Percentiles rank a stretch among this genome's conserved stretches.
phyloP scores from a whole-genome alignment of 140 eudicot genomes.

The Erigeron philadelphicus region DNA sequence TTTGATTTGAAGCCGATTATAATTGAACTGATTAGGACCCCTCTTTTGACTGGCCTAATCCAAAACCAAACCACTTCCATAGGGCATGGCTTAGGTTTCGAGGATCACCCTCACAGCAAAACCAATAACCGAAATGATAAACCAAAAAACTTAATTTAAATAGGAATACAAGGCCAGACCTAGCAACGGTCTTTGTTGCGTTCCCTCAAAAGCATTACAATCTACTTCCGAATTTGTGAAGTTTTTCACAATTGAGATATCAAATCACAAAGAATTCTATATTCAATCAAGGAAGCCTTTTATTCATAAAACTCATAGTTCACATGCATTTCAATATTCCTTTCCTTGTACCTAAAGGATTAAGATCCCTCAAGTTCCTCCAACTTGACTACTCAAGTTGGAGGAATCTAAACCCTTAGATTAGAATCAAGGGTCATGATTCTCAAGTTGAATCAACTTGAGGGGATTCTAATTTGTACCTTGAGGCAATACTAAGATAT shows the following conservation, averaged over 20 bases:
- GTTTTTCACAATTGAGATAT: neutral
- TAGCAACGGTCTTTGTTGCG: neutral
- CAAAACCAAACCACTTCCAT: neutral
- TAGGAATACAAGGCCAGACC: too few species aligned
- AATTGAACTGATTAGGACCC: neutral
- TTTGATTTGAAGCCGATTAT: neutral
- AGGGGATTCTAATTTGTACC: too few species aligned
- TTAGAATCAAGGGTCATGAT: too few species aligned
- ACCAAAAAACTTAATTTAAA: neutral
- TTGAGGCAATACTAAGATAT: too few species aligned
- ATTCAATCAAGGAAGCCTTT: constrained; percentile 4
- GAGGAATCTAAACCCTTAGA: too few species aligned
- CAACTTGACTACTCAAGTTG: too few species aligned
- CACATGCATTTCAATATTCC: neutral
- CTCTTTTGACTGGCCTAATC: neutral
- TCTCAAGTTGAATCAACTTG: too few species aligned
- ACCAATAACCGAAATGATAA: neutral
- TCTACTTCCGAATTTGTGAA: neutral
- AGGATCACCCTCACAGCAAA: neutral
- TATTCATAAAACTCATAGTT: constrained; percentile 22
- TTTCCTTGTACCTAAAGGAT: neutral
- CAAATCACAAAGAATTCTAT: constrained; percentile 5
- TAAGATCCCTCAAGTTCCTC: too few species aligned
- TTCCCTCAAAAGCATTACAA: neutral
- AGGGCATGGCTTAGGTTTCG: neutral